Percentiles rank a stretch among this genome's conserved stretches.
phyloP scores from a whole-genome alignment of 2,329 filamentous ascomycete genomes.

The Capronia coronata region DNA sequence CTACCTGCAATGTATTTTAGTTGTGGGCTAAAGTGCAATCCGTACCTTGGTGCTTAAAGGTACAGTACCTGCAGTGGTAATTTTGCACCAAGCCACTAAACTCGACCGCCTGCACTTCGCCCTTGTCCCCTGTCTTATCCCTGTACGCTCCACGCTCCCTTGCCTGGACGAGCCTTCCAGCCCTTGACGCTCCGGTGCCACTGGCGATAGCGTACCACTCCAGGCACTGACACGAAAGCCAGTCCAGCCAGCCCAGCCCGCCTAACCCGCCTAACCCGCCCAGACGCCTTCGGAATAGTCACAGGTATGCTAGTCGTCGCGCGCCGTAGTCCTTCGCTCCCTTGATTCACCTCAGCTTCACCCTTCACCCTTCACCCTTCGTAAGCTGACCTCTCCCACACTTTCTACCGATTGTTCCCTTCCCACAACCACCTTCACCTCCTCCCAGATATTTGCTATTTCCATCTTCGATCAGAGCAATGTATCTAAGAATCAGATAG shows the following conservation, averaged over 20 bases:
- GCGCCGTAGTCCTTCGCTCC: background rate
- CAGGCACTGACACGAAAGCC: too few species aligned
- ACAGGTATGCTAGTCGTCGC: background rate
- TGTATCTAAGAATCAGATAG: background rate
- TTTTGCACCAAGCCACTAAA: too few species aligned
- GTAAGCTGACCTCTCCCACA: background rate
- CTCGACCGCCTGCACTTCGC: background rate
- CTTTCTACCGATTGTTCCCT: background rate
- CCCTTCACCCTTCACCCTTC: background rate
- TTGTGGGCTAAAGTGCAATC: too few species aligned
- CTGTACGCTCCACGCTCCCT: background rate
- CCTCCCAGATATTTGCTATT: background rate
- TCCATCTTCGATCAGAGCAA: background rate
- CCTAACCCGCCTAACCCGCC: too few species aligned
- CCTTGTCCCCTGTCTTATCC: background rate
- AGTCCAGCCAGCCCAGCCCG: background rate
- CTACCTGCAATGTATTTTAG: too few species aligned
- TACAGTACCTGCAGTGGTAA: too few species aligned
- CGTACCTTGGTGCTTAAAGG: too few species aligned
- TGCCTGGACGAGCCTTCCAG: background rate
- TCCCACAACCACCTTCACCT: background rate
- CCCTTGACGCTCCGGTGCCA: too few species aligned
- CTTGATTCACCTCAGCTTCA: constrained; percentile 1
- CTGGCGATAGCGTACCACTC: too few species aligned
- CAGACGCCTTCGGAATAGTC: background rate